These are phyloP conservation scores for Caryopteris hybrid DNA, from an alignment of 305 asterid species.

Conservation along the genomic window DNA sequence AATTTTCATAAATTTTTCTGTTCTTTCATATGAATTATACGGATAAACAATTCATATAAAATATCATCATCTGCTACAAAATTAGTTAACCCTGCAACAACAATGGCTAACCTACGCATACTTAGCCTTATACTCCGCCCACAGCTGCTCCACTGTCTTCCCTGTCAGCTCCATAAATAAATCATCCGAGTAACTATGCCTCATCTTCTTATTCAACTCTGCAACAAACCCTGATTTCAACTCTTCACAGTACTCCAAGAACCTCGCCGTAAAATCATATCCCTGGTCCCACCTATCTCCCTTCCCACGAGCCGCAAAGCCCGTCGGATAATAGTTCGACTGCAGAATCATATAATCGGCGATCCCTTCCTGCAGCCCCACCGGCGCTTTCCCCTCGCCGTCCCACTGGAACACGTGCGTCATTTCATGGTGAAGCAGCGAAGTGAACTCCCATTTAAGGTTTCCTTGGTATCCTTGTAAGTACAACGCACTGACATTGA, in stretches of 20 bases:
- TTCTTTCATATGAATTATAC: too few species aligned
- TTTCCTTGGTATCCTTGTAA: conserved; percentile 32
- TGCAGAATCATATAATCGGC: conserved; percentile 65
- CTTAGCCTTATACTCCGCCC: conserved; percentile 36
- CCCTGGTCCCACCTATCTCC: conserved; percentile 72
- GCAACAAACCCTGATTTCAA: conserved; percentile 53
- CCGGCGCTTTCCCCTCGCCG: conserved; percentile 31
- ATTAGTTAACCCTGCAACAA: too few species aligned
- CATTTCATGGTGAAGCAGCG: conserved; percentile 35
- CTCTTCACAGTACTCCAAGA: conserved; percentile 55
- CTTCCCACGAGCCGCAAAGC: conserved; percentile 43
- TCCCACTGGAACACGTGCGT: conserved; percentile 48
- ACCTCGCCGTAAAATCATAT: conserved; percentile 59
- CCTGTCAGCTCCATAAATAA: conserved; percentile 30
- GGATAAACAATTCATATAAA: not conserved
- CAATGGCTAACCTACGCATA: not conserved
- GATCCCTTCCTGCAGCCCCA: conserved; percentile 35
- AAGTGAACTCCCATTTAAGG: conserved; percentile 28
- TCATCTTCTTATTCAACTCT: conserved; percentile 32
- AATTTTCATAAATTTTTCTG: too few species aligned
- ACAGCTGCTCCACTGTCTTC: conserved; percentile 24
- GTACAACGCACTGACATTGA: conserved; percentile 34
- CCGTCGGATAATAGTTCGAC: conserved; percentile 34
- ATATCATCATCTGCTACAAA: not conserved
- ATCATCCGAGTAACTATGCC: conserved; percentile 13